These are phyloP conservation scores for Jimgerdemannia flammicorona DNA, from an alignment of 192 early-diverging fungal species.

Conservation along the genomic window DNA sequence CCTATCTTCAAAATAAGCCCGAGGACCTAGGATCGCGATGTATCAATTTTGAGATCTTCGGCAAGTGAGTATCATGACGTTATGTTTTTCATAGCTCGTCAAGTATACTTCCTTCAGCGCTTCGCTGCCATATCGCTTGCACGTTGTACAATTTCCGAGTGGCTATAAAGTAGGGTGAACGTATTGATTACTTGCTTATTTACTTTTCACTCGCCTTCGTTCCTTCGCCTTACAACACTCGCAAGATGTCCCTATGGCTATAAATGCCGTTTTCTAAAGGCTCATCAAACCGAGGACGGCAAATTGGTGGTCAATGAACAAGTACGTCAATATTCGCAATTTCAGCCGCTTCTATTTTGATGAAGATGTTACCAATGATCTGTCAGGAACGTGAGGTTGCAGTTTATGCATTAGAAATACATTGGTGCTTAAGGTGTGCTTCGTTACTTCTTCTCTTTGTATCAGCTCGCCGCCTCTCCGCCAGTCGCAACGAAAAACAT, in stretches of 20 bases:
- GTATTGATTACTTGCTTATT: too few species aligned
- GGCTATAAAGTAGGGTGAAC: too few species aligned
- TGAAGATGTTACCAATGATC: constrained; percentile 4
- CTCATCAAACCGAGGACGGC: constrained; percentile 46
- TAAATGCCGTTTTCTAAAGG: constrained; percentile 55
- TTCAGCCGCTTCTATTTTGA: neutral
- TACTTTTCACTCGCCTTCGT: too few species aligned
- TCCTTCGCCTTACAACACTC: neutral
- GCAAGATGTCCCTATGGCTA: constrained; percentile 53
- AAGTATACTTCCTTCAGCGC: too few species aligned
- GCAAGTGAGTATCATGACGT: constrained; percentile 51
- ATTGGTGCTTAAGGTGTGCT: neutral
- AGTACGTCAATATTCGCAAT: constrained; percentile 19
- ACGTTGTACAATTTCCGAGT: too few species aligned
- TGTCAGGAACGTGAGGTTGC: neutral
- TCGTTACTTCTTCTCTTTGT: neutral
- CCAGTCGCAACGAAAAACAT: neutral
- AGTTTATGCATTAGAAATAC: neutral
- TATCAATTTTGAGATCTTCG: constrained; percentile 64
- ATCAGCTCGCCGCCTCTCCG: neutral
- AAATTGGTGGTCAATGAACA: constrained; percentile 58
- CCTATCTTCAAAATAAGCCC: constrained; percentile 68
- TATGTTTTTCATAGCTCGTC: neutral
- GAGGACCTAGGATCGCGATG: constrained; percentile 74
- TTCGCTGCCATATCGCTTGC: too few species aligned